Conservation (phyloP, 345 rosid genomes). For the Lepidium didymum region DNA sequence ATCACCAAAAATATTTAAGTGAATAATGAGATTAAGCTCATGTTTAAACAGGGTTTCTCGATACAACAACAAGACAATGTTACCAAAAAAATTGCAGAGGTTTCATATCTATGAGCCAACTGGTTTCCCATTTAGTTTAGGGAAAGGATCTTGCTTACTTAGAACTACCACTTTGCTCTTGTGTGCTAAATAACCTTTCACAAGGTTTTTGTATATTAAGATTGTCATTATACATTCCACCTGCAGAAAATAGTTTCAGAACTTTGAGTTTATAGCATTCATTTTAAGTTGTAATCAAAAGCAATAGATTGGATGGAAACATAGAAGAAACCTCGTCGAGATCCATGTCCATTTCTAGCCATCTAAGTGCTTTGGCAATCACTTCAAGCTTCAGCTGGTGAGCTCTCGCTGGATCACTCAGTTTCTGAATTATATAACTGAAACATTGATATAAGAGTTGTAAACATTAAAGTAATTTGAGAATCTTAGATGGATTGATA, state of each 20-base stretch:
- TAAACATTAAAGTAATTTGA: neutral
- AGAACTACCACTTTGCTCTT: slow-evolving; percentile 91
- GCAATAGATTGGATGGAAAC: neutral
- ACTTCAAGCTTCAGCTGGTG: slow-evolving; percentile 94
- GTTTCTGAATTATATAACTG: slow-evolving; percentile 83
- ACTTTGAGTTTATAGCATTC: neutral
- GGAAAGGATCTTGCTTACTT: slow-evolving; percentile 98
- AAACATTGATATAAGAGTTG: neutral
- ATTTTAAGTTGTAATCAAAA: neutral
- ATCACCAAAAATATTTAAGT: neutral
- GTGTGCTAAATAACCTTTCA: slow-evolving; percentile 89
- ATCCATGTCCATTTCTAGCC: slow-evolving; percentile 96
- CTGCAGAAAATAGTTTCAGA: slow-evolving; percentile 31
- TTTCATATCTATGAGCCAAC: slow-evolving; percentile 45
- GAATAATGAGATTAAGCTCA: slow-evolving; percentile 1
- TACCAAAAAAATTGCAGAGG: neutral
- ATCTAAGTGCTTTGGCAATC: slow-evolving; percentile 73
- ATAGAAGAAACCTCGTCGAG: slow-evolving; percentile 60
- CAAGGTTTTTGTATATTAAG: slow-evolving; percentile 75
- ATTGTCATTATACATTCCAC: slow-evolving; percentile 93
- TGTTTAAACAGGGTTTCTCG: slow-evolving; percentile 1
- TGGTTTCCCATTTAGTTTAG: slow-evolving; percentile 71
- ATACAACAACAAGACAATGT: slow-evolving; percentile 10
- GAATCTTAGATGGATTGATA: neutral
- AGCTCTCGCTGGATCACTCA: slow-evolving; percentile 80